Evolutionary conservation across 805 yeast species (phyloP), one percentile per base, ranked within the genome.

Genomic region (Komagataella phaffii): DNA sequence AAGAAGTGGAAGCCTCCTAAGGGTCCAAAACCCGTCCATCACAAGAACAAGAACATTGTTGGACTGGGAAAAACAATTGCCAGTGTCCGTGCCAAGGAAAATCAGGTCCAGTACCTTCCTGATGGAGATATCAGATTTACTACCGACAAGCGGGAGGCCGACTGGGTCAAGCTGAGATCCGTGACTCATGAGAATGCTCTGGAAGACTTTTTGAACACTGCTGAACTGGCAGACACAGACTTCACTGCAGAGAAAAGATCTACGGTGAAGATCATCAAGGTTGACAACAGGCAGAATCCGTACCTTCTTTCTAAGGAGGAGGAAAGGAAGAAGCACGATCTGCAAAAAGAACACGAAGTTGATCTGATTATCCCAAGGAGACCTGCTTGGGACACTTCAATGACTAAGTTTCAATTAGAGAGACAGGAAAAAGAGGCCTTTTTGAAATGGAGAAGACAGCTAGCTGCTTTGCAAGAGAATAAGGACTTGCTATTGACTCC

Each of bases 151-250:
- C 86, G 80, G 58, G 95, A 88, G 62, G 95, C 88, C 12, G 77
- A 76, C 55, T 88, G 96, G 95, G 95, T 87, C 50, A 88, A 89
- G 56, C 70, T 93, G 61, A 79, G 93, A 64, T 89, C 97, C 2
- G 95, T 93, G 14, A 93, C 98, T 0, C 98, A 93, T 61, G 98
- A 93, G 65, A 80, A 85, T 58, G 84, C 97, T 1, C 69, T 93
- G 53, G 98, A 93, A 68, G 99, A 93, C 68, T 90, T 93, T 66
- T 76, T 93, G 61, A 85, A 83, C 61, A 91, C 97, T 6, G 99
- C 99, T 1, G 96, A 88, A 65, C 76, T 93, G 53, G 96, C 97
- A 2, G 96, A 89, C 63, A 89, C 91, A 18, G 98, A 93, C 69
- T 93, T 93, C 69, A 82, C 96, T 7, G 96, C 98, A 3, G 97